Conservation (phyloP, 768 basidiomycete genomes). For the Boletus huronensis region DNA sequence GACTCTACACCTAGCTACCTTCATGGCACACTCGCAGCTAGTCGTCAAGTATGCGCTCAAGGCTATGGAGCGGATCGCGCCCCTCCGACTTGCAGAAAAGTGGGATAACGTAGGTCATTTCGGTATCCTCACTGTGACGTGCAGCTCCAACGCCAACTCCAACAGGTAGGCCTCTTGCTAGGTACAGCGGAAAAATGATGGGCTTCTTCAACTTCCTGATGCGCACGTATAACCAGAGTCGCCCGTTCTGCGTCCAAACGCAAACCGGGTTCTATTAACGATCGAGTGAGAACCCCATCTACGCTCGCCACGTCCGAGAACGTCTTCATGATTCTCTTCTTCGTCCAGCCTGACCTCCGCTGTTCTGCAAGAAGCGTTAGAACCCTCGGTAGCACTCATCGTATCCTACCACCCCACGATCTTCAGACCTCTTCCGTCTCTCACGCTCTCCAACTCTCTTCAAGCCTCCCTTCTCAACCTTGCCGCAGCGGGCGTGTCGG, state of each 20-base stretch:
- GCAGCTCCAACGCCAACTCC: not conserved
- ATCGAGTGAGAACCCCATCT: constrained; percentile 51
- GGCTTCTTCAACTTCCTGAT: constrained; percentile 8
- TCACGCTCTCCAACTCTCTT: constrained; percentile 76
- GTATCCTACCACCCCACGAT: constrained; percentile 86
- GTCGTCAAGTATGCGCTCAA: constrained; percentile 48
- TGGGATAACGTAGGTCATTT: constrained; percentile 86
- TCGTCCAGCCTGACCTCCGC: constrained; percentile 62
- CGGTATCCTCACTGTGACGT: constrained; percentile 1
- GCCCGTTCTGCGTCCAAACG: constrained; percentile 44
- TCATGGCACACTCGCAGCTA: constrained; percentile 14
- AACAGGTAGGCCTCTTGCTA: constrained; percentile 69
- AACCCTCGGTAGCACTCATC: constrained; percentile 59
- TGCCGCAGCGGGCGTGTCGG: constrained; percentile 76
- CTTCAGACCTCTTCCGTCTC: constrained; percentile 67
- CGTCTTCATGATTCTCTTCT: constrained; percentile 20
- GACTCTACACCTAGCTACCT: not conserved
- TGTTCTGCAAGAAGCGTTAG: constrained; percentile 66
- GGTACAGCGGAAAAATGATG: constrained; percentile 40
- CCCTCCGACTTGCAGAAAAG: constrained; percentile 76
- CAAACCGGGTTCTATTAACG: constrained; percentile 57
- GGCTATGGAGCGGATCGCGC: constrained; percentile 83
- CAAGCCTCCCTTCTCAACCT: constrained; percentile 79
- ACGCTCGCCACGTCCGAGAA: constrained; percentile 2
- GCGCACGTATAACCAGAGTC: constrained; percentile 42